Evolutionary conservation across 1,284 basidiomycete species (phyloP).

Genomic region (Ustilago vetiveriae): DNA sequence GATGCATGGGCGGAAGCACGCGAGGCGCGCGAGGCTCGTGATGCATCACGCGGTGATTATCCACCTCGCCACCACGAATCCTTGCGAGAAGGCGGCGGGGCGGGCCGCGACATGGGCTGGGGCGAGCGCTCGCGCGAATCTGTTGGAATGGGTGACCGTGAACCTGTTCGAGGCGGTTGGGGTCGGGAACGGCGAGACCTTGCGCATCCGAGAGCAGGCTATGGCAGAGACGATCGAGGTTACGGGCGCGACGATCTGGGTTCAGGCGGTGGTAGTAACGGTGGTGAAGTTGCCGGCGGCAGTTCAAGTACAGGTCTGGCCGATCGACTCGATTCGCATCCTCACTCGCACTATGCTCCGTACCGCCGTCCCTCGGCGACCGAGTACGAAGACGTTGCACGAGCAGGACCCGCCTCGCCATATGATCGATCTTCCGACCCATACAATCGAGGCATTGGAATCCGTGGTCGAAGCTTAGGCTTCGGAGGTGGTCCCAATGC

Average conservation of each 20-base stretch:
- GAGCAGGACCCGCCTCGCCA: conserved; percentile 3
- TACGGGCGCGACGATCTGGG: conserved; percentile 13
- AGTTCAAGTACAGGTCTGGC: conserved; percentile 3
- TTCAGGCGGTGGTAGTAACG: conserved; percentile 1
- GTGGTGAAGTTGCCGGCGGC: conserved; percentile 4
- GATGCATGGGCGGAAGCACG: conserved; percentile 34
- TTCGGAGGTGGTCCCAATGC: background rate
- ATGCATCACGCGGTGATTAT: conserved; percentile 16
- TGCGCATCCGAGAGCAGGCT: background rate
- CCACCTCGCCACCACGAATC: conserved; percentile 2
- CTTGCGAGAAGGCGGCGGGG: conserved; percentile 6
- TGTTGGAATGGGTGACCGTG: conserved; percentile 5
- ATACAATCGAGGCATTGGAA: conserved; percentile 28
- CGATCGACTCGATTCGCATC: conserved; percentile 12
- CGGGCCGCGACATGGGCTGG: conserved; percentile 26
- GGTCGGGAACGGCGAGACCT: conserved; percentile 19
- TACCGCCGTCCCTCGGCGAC: conserved; percentile 32
- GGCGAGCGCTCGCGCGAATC: conserved; percentile 22
- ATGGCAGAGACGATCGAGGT: conserved; percentile 6
- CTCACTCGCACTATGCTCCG: background rate
- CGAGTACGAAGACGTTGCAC: conserved; percentile 24
- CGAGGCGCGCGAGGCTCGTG: conserved; percentile 27
- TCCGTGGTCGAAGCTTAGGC: conserved; percentile 19
- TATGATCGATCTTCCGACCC: conserved; percentile 29
- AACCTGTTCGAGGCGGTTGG: conserved; percentile 9